phyloP scores from a whole-genome alignment of 352 stramenopile species.

The Pythium phragmiticola region DNA sequence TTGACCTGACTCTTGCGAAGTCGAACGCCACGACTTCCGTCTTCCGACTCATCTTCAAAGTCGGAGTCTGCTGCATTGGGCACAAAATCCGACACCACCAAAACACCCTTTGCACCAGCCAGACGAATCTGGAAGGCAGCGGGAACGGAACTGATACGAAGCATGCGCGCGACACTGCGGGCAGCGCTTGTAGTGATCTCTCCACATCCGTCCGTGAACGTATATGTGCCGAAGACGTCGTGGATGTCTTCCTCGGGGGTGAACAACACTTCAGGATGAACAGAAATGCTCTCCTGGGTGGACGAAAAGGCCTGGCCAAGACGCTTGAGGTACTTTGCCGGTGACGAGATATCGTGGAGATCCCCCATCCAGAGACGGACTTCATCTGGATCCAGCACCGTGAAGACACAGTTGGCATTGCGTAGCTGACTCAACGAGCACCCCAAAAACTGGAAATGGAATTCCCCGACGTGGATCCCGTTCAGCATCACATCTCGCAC shows the following conservation, averaged over 20 bases:
- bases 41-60: background rate
- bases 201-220: conserved; percentile 76
- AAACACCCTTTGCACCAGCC: conserved; percentile 69
- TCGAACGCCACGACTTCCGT: conserved; percentile 15
- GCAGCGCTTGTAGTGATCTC: conserved; percentile 50
- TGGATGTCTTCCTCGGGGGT: conserved; percentile 47
- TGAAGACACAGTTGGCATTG: conserved; percentile 75
- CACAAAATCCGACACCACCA: conserved; percentile 56
- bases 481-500: conserved; percentile 31
- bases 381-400: conserved; percentile 43
- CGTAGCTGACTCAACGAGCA: conserved; percentile 75
- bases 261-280: conserved; percentile 45
- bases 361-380: conserved; percentile 66
- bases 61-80: no score
- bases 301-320: conserved; percentile 75
- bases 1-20: conserved; percentile 76
- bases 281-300: conserved; percentile 47
- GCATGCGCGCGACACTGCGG: conserved; percentile 31
- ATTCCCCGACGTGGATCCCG: conserved; percentile 22
- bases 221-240: conserved; percentile 31
- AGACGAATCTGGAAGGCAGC: conserved; percentile 79
- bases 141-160: conserved; percentile 41
- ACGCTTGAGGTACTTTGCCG: conserved; percentile 77
- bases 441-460: conserved; percentile 59
- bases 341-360: conserved; percentile 44